Percentiles rank a stretch among this genome's conserved stretches.
Evolutionary conservation across 1,139 yeast genomes (phyloP).

Genomic region (Kodamaea arcana): DNA sequence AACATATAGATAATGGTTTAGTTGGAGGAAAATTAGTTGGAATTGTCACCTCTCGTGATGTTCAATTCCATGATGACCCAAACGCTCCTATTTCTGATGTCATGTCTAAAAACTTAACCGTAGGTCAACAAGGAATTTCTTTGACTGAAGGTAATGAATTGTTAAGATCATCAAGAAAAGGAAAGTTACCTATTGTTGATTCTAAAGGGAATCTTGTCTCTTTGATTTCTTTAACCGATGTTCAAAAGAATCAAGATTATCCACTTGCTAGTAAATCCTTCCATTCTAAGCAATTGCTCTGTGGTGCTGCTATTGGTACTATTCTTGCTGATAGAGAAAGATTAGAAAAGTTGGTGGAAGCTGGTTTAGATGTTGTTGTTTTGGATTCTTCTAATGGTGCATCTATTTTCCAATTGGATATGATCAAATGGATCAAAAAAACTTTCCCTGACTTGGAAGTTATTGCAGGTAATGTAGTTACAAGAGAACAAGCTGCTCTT

Average conservation of each 20-base stretch:
- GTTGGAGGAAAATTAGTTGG: constrained; percentile 90
- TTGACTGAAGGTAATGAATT: constrained; percentile 85
- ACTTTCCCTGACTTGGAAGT: constrained; percentile 79
- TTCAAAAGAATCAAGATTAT: constrained; percentile 90
- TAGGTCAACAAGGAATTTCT: constrained; percentile 78
- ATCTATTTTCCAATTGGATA: constrained; percentile 87
- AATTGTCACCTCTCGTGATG: constrained; percentile 94
- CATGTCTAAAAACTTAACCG: constrained; percentile 86
- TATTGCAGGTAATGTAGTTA: constrained; percentile 97
- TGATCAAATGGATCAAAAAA: constrained; percentile 87
- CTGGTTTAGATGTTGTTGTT: constrained; percentile 96
- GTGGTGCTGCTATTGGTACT: constrained; percentile 99
- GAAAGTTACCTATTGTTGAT: constrained; percentile 94
- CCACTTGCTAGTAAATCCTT: constrained; percentile 95
- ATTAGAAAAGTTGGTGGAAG: constrained; percentile 78
- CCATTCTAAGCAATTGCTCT: constrained; percentile 88
- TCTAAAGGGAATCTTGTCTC: constrained; percentile 71
- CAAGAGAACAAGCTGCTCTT: constrained; percentile 97
- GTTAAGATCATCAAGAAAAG: constrained; percentile 90
- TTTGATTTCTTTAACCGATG: constrained; percentile 89
- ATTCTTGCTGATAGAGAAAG: constrained; percentile 85
- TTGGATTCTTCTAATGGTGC: constrained; percentile 97
- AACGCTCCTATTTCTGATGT: constrained; percentile 61
- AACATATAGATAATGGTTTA: constrained; percentile 66
- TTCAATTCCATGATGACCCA: constrained; percentile 85